Conservation (phyloP, 83 land plant species). For the Thuja plicata region DNA sequence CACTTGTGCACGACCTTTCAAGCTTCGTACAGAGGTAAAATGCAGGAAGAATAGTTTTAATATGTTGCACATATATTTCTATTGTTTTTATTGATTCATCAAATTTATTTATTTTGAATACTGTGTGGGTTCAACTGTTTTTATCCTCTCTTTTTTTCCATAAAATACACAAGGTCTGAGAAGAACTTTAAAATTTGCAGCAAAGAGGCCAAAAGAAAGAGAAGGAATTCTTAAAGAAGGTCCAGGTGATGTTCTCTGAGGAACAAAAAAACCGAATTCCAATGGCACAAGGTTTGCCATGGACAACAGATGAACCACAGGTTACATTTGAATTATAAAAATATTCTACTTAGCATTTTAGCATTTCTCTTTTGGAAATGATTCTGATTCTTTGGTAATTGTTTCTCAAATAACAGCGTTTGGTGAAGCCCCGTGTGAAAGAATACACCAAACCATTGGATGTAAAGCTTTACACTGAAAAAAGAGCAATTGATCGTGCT, state of each 20-base stretch:
- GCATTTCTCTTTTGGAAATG: neutral
- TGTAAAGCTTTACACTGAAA: constrained; percentile 61
- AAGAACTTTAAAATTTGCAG: constrained; percentile 26
- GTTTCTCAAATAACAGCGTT: constrained; percentile 27
- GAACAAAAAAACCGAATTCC: constrained; percentile 78
- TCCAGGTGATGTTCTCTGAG: constrained; percentile 56
- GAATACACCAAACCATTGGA: constrained; percentile 73
- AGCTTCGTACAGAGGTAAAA: constrained; percentile 60
- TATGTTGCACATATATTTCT: too few relatives aligned
- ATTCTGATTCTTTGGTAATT: neutral
- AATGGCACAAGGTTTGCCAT: constrained; percentile 94
- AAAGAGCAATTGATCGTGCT: constrained; percentile 75
- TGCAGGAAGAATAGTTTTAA: neutral
- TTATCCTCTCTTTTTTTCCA: too few relatives aligned
- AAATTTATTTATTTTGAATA: neutral
- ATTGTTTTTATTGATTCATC: neutral
- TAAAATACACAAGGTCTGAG: neutral
- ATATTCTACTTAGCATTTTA: too few relatives aligned
- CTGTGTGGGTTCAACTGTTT: too few relatives aligned
- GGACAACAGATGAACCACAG: constrained; percentile 95
- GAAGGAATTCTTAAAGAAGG: constrained; percentile 68
- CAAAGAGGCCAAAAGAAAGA: constrained; percentile 80
- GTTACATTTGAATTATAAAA: constrained; percentile 21
- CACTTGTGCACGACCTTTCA: constrained; percentile 64
- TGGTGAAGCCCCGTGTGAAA: constrained; percentile 80